Conservation (phyloP, 495 filamentous ascomycete species). For the Podospora comata region DNA sequence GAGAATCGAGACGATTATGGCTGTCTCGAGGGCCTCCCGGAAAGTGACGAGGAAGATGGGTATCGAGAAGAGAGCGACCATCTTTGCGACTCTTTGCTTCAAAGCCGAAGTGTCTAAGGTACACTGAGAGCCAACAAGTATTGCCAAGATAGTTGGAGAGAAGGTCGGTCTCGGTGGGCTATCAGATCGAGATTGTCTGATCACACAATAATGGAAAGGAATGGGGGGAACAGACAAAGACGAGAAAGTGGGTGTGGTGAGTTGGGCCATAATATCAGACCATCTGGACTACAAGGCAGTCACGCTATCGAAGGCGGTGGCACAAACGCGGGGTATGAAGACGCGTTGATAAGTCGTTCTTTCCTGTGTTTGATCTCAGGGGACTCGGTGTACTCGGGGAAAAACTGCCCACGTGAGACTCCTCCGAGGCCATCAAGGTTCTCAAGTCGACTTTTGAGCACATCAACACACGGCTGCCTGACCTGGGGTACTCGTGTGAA, state of each 20-base stretch:
- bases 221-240: background rate
- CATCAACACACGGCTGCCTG: background rate
- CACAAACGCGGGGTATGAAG: background rate
- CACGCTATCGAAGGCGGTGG: background rate
- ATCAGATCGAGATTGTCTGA: background rate
- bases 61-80: conserved; percentile 61
- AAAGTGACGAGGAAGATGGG: conserved; percentile 85
- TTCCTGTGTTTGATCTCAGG: background rate
- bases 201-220: background rate
- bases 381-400: background rate
- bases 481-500: background rate
- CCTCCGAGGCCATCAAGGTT: background rate
- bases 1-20: conserved; percentile 77
- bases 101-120: background rate
- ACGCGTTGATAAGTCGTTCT: background rate
- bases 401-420: background rate
- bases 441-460: background rate
- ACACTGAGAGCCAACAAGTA: background rate
- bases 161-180: background rate
- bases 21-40: conserved; percentile 77
- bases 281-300: background rate
- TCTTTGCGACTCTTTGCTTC: conserved; percentile 21
- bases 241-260: background rate
- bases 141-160: background rate
- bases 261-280: background rate